These are phyloP conservation scores for Mrakia hoshinonis DNA, from an alignment of 768 basidiomycete species.

Conservation along the genomic window DNA sequence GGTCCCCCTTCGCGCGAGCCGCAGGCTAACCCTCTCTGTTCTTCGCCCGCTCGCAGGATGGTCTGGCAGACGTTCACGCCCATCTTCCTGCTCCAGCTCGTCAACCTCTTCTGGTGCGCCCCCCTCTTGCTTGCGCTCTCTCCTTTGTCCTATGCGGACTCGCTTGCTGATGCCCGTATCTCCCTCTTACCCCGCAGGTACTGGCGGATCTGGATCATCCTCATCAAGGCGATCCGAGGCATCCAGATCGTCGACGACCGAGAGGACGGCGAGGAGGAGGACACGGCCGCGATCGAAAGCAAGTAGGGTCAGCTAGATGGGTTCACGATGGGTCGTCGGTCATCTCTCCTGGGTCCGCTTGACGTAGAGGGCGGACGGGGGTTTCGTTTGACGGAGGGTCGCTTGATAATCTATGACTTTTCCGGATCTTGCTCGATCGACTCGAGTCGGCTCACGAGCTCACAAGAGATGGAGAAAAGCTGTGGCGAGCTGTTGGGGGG, in stretches of 20 bases:
- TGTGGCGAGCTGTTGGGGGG: too few species aligned
- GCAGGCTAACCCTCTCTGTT: neutral
- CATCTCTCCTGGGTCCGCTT: too few species aligned
- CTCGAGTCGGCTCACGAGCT: too few species aligned
- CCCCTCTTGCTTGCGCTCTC: constrained; percentile 65
- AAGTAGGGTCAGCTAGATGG: too few species aligned
- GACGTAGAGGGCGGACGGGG: too few species aligned
- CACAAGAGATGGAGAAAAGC: too few species aligned
- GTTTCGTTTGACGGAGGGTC: too few species aligned
- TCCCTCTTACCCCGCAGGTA: neutral
- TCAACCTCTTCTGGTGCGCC: constrained; percentile 91
- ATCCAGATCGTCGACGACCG: neutral
- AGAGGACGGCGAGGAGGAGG: neutral
- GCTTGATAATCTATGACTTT: too few species aligned
- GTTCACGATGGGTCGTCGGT: too few species aligned
- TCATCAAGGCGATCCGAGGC: constrained; percentile 1
- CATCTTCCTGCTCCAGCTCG: constrained; percentile 61
- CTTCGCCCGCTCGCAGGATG: constrained; percentile 44
- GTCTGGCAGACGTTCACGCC: constrained; percentile 49
- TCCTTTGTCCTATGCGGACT: neutral
- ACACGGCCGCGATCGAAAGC: neutral
- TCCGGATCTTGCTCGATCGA: too few species aligned
- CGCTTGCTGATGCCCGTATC: neutral
- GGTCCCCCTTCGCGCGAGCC: neutral
- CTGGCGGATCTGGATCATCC: constrained; percentile 10